These are phyloP conservation scores for Cercospora sp. DNA, from an alignment of 2,329 filamentous ascomycete species.

Conservation along the genomic window DNA sequence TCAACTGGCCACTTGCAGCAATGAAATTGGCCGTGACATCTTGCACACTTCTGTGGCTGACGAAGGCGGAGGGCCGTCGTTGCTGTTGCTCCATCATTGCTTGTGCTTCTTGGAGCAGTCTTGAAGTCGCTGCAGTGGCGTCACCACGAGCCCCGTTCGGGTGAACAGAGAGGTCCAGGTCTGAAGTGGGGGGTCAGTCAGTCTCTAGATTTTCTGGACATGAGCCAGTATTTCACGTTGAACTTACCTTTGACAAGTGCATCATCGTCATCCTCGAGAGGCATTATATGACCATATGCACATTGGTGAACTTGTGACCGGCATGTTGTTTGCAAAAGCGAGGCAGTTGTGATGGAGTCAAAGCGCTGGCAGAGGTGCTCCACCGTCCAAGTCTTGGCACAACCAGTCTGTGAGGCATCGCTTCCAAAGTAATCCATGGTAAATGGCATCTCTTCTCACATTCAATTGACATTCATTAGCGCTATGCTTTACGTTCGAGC, in stretches of 20 bases:
- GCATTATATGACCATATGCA: neutral
- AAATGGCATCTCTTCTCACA: neutral
- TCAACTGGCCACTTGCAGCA: conserved; percentile 51
- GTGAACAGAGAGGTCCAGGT: neutral
- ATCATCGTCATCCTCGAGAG: neutral
- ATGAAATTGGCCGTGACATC: conserved; percentile 42
- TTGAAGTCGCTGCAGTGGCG: conserved; percentile 13
- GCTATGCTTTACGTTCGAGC: neutral
- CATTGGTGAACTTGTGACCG: neutral
- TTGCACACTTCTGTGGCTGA: conserved; percentile 16
- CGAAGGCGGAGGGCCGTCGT: neutral
- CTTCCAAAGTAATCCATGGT: neutral
- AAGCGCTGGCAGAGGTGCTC: neutral
- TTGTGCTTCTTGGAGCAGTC: conserved; percentile 31
- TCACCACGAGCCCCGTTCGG: neutral
- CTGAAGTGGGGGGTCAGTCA: neutral
- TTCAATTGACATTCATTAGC: neutral
- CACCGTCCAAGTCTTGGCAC: neutral
- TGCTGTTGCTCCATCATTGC: conserved; percentile 16
- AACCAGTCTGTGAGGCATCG: neutral
- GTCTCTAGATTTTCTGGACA: neutral
- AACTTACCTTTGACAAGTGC: neutral
- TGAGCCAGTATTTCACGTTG: neutral
- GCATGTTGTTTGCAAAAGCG: neutral
- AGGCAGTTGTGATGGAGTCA: neutral